Evolutionary conservation across 495 filamentous ascomycete species (phyloP), one percentile per base, ranked within the genome.

Genomic region (Xylaria intraflava): DNA sequence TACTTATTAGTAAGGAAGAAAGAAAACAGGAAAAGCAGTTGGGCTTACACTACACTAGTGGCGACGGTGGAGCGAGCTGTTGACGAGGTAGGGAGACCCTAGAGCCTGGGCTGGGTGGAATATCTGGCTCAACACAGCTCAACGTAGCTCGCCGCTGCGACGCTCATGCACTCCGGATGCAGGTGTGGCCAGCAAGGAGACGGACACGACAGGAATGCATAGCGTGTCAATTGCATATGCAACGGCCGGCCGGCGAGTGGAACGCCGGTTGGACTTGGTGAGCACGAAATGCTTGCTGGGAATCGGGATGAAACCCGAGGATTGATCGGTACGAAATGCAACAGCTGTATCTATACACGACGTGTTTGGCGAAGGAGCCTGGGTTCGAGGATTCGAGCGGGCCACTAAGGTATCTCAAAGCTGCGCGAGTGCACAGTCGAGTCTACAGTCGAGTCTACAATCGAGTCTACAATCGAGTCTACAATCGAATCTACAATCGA

Each of bases 161-260:
- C 53, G 54, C 60, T 61, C 53, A 64, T 66, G 63, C 63, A 64
- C 63, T 66, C 61, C 63, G 53, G 61, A 64, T 56, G 57, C 52
- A 64, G 62, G 57, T 60, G 41, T 64, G 62, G 64, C 61, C 59
- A 65, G 62, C 62, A 53, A 59, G 56, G 51, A 57, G 55, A 62
- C 46, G 51, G 62, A 67, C 65, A 67, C 60, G 62, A 67, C 65
- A 67, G 57, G 62, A 61, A 29, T 47, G 52, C 52, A 41, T 47
- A 35, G 52, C 35, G 36, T 23, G 44, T 44, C 45, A 43, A 49
- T 48, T 58, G 62, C 65, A 67, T 65, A 67, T 67, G 65, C 65
- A 67, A 51, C 58, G 62, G 65, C 64, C 65, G 53, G 42, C 65
- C 51, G 56, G 56, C 55, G 49, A 53, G 58, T 59, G 51, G 57